phyloP scores from a whole-genome alignment of 805 yeast genomes.

The Nadsonia fulvescens region DNA sequence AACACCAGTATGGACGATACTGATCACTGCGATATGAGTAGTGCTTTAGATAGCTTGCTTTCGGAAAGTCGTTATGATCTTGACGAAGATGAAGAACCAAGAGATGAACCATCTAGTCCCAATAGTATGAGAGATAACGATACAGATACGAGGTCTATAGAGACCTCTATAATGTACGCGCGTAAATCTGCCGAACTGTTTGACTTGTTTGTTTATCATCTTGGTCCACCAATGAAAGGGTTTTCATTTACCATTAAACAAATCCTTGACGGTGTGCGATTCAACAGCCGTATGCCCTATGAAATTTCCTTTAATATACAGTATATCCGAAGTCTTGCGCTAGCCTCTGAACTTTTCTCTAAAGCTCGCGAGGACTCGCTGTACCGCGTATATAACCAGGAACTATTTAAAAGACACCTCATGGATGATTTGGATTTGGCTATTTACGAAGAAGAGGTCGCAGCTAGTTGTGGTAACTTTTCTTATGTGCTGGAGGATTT shows the following conservation, averaged over 20 bases:
- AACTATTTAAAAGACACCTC: constrained; percentile 25
- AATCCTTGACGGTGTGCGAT: constrained; percentile 42
- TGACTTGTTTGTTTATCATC: constrained; percentile 43
- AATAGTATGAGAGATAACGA: too few relatives aligned
- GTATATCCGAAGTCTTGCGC: constrained; percentile 22
- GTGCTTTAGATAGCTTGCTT: too few relatives aligned
- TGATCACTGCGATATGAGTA: too few relatives aligned
- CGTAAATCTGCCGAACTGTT: constrained; percentile 38
- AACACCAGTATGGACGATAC: too few relatives aligned
- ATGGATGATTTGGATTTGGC: constrained; percentile 18
- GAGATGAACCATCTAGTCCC: too few relatives aligned
- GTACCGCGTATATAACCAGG: constrained; percentile 36
- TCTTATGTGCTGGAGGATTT: constrained; percentile 45
- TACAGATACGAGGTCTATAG: too few relatives aligned
- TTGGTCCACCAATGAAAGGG: constrained; percentile 59
- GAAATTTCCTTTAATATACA: constrained; percentile 25
- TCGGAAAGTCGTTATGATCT: too few relatives aligned
- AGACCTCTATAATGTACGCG: too few relatives aligned
- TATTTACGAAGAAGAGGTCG: constrained; percentile 55
- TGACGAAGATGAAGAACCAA: too few relatives aligned
- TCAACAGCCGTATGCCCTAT: constrained; percentile 21
- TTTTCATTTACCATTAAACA: constrained; percentile 45
- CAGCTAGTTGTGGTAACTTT: constrained; percentile 73
- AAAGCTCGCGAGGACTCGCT: constrained; percentile 40
- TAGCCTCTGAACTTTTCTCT: constrained; percentile 39